Conservation (phyloP, 352 stramenopile genomes). For the Pythium angustatum region DNA sequence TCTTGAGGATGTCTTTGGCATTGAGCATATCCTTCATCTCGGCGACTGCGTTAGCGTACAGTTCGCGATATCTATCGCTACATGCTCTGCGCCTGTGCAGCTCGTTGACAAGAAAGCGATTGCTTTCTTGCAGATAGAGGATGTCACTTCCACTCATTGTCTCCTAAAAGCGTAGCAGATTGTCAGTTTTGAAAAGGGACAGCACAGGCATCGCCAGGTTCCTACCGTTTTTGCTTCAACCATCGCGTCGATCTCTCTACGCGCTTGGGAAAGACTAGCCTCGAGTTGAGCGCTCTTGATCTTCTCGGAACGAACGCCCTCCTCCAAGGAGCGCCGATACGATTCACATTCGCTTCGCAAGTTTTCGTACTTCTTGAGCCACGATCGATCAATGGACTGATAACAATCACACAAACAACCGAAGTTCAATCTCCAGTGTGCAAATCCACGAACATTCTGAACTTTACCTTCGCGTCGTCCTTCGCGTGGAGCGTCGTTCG, state of each 20-base stretch:
- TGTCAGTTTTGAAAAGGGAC: too few species aligned
- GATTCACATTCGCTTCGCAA: slow-evolving; percentile 40
- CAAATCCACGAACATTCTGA: not conserved
- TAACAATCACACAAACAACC: not conserved
- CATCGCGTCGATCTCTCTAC: slow-evolving; percentile 36
- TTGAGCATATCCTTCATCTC: slow-evolving; percentile 72
- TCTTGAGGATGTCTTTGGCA: slow-evolving; percentile 68
- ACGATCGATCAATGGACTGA: slow-evolving; percentile 26
- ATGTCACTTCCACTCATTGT: slow-evolving; percentile 41
- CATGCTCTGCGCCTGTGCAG: slow-evolving; percentile 55
- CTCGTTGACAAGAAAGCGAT: slow-evolving; percentile 60
- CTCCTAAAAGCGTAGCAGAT: slow-evolving; percentile 13
- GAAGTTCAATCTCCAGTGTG: not conserved
- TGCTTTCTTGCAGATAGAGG: slow-evolving; percentile 62
- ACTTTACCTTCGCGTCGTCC: slow-evolving; percentile 43
- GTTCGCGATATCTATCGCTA: slow-evolving; percentile 55
- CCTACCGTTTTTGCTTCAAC: slow-evolving; percentile 30
- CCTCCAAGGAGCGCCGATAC: slow-evolving; percentile 43
- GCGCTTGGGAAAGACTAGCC: slow-evolving; percentile 34
- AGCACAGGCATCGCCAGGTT: not conserved
- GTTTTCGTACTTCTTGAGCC: slow-evolving; percentile 29
- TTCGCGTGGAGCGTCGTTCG: slow-evolving; percentile 43
- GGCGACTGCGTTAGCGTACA: slow-evolving; percentile 50
- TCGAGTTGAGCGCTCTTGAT: slow-evolving; percentile 37
- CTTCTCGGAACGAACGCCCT: slow-evolving; percentile 43